Evolutionary conservation across 2,329 filamentous ascomycete genomes (phyloP).

Genomic region (Didymellaceae sp.): DNA sequence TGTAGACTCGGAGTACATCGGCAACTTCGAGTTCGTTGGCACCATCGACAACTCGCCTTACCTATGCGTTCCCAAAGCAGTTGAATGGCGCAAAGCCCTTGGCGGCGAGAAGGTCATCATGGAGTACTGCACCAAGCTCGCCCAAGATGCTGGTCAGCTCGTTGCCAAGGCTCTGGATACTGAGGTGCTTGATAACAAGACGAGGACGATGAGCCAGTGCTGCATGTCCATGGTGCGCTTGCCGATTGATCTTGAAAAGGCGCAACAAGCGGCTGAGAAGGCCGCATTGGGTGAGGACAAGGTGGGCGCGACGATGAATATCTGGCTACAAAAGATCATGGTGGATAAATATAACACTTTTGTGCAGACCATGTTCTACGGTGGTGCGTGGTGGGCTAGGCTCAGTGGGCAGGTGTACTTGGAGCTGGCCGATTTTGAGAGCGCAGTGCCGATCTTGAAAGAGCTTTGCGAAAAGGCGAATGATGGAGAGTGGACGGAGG

Average conservation of each 20-base stretch:
- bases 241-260: conserved; percentile 61
- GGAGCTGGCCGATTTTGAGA: conserved; percentile 79
- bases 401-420: conserved; percentile 85
- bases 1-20: conserved; percentile 66
- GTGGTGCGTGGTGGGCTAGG: conserved; percentile 70
- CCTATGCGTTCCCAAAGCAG: conserved; percentile 72
- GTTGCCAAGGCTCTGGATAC: conserved; percentile 72
- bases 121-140: conserved; percentile 68
- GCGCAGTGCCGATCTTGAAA: conserved; percentile 66
- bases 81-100: conserved; percentile 73
- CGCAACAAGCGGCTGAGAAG: conserved; percentile 27
- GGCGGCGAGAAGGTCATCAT: conserved; percentile 77
- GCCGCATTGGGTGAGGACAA: conserved; percentile 26
- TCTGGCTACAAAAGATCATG: conserved; percentile 49
- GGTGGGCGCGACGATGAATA: conserved; percentile 41
- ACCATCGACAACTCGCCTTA: conserved; percentile 77
- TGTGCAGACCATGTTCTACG: conserved; percentile 68
- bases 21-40: conserved; percentile 77
- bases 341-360: conserved; percentile 74
- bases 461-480: conserved; percentile 61
- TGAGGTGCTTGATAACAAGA: conserved; percentile 71
- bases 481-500: conserved; percentile 49
- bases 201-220: conserved; percentile 68
- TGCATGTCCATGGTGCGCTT: conserved; percentile 76
- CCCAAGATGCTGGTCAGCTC: conserved; percentile 65